These are phyloP conservation scores for Penicillium nordicum DNA, from an alignment of 2,329 filamentous ascomycete genomes.

Conservation along the genomic window DNA sequence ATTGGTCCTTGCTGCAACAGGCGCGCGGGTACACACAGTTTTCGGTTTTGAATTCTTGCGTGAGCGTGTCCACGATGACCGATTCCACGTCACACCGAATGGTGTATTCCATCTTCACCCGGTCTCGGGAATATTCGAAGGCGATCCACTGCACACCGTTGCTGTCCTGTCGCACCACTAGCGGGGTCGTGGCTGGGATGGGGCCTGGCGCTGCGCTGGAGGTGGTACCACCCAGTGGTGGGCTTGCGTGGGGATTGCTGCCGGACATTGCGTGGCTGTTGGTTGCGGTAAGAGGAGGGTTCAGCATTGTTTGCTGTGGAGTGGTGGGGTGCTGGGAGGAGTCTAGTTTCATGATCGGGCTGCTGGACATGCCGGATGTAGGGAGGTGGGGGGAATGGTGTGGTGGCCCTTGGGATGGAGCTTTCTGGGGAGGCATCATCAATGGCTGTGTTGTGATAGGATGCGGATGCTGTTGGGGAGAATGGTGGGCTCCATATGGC, in stretches of 20 bases:
- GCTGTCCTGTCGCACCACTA: constrained; percentile 90
- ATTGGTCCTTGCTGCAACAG: constrained; percentile 92
- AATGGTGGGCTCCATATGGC: constrained; percentile 55
- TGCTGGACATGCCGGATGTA: constrained; percentile 61
- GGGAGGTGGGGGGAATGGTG: constrained; percentile 44
- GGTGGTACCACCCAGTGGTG: constrained; percentile 67
- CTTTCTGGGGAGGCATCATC: constrained; percentile 50
- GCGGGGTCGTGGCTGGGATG: constrained; percentile 91
- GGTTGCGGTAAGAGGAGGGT: constrained; percentile 47
- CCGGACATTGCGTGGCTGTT: constrained; percentile 50
- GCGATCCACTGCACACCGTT: constrained; percentile 99
- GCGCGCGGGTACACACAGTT: constrained; percentile 97
- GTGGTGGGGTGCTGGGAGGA: constrained; percentile 39
- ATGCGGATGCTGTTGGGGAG: constrained; percentile 54
- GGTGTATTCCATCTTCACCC: constrained; percentile 99
- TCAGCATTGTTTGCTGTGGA: constrained; percentile 36
- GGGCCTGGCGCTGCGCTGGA: constrained; percentile 91
- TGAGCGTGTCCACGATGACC: constrained; percentile 82
- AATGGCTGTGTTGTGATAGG: constrained; percentile 55
- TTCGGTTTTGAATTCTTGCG: constrained; percentile 89
- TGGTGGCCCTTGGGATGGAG: constrained; percentile 37
- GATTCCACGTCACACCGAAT: constrained; percentile 98
- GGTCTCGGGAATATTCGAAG: constrained; percentile 94
- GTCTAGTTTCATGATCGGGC: constrained; percentile 49
- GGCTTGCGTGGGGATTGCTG: constrained; percentile 34